These are phyloP conservation scores for Candida verbasci DNA, from an alignment of 805 yeast species.

Conservation along the genomic window DNA sequence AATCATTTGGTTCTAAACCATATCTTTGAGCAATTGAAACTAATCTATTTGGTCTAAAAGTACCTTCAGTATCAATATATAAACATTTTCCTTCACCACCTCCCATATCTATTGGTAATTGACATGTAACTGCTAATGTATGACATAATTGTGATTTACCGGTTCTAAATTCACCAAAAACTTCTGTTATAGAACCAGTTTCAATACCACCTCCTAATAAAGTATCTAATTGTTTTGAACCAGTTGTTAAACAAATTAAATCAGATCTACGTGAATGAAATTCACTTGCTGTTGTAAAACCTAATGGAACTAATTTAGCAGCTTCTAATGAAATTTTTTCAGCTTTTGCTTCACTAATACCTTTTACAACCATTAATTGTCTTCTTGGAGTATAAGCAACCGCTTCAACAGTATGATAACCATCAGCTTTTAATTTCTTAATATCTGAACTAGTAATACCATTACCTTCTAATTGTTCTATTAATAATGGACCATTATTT, in stretches of 20 bases:
- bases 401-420: conserved; percentile 85
- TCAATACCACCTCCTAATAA: conserved; percentile 95
- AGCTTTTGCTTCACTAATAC: conserved; percentile 94
- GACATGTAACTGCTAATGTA: conserved; percentile 94
- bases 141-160: conserved; percentile 97
- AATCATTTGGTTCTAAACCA: conserved; percentile 88
- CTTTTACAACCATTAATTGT: conserved; percentile 71
- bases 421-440: conserved; percentile 74
- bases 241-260: conserved; percentile 89
- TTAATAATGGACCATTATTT: conserved; percentile 40
- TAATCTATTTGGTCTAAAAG: conserved; percentile 88
- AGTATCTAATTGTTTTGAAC: conserved; percentile 90
- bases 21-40: conserved; percentile 87
- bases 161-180: conserved; percentile 96
- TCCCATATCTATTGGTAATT: conserved; percentile 92
- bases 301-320: conserved; percentile 84
- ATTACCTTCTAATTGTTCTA: conserved; percentile 60
- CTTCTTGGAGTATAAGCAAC: conserved; percentile 92
- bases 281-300: conserved; percentile 95
- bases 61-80: conserved; percentile 95
- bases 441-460: conserved; percentile 82
- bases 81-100: conserved; percentile 98
- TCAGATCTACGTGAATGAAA: conserved; percentile 87
- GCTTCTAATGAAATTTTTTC: conserved; percentile 82
- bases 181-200: conserved; percentile 94